These are phyloP conservation scores for Astrocystis sublimbata DNA, from an alignment of 495 filamentous ascomycete species.

Conservation along the genomic window DNA sequence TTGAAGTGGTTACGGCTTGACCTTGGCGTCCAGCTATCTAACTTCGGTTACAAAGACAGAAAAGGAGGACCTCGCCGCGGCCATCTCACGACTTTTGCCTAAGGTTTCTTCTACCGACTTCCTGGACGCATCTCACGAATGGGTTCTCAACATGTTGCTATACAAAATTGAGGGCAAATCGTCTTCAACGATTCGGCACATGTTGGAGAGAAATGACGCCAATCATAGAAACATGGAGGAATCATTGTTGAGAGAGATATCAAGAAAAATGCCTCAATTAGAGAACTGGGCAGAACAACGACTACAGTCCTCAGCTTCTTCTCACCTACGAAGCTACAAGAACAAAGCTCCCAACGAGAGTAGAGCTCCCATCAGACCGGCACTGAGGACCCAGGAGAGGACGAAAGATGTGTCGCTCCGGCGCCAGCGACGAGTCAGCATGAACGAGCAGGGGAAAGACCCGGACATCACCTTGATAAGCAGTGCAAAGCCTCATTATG, in stretches of 20 bases:
- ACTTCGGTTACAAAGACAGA: conserved; percentile 4
- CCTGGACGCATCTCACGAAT: conserved; percentile 5
- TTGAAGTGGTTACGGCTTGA: conserved; percentile 4
- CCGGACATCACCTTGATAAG: background rate
- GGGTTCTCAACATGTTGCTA: conserved; percentile 13
- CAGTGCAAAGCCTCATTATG: background rate
- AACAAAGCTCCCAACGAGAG: background rate
- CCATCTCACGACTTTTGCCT: conserved; percentile 5
- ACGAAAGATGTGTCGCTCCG: background rate
- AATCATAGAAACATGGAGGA: conserved; percentile 5
- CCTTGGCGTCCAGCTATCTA: conserved; percentile 7
- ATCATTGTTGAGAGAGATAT: conserved; percentile 2
- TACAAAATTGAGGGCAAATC: conserved; percentile 14
- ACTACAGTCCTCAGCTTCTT: too few species aligned
- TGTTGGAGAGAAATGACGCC: background rate
- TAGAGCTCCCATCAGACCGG: background rate
- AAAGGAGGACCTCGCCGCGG: background rate
- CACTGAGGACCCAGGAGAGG: background rate
- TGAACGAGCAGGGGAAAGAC: background rate
- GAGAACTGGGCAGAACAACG: conserved; percentile 7
- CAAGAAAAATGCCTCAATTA: conserved; percentile 12
- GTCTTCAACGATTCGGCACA: background rate
- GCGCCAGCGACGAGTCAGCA: background rate
- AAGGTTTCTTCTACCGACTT: conserved; percentile 6
- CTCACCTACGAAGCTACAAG: background rate